phyloP scores from a whole-genome alignment of 108 stramenopile genomes.

The Pseudonitzschia multistriata region DNA sequence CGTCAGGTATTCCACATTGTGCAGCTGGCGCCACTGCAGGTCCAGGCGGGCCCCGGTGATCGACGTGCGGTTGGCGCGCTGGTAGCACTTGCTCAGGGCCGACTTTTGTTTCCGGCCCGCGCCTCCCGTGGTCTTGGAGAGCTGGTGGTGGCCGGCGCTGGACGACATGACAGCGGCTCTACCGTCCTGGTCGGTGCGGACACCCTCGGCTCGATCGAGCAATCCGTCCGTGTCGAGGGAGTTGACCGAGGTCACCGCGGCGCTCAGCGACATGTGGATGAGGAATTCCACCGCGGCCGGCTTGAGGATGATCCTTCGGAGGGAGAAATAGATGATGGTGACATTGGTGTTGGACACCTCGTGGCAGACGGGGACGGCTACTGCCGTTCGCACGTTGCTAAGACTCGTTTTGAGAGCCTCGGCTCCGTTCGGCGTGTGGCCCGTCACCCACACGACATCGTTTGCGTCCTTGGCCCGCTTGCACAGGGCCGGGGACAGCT shows the following conservation, averaged over 20 bases:
- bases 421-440: conserved; percentile 66
- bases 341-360: conserved; percentile 74
- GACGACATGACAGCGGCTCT: not conserved
- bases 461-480: conserved; percentile 87
- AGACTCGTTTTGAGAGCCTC: conserved; percentile 76
- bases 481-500: conserved; percentile 82
- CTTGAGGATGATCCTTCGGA: conserved; percentile 78
- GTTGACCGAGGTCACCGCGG: conserved; percentile 76
- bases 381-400: conserved; percentile 84
- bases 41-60: conserved; percentile 78
- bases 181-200: not conserved
- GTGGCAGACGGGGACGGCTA: conserved; percentile 88
- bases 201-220: conserved; percentile 21
- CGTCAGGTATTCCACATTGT: conserved; percentile 89
- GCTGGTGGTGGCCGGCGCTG: not conserved
- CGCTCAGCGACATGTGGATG: conserved; percentile 79
- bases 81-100: conserved; percentile 15
- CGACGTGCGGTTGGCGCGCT: conserved; percentile 42
- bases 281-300: conserved; percentile 83
- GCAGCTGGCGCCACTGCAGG: conserved; percentile 74
- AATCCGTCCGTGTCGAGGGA: conserved; percentile 64
- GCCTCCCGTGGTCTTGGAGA: not conserved
- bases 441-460: conserved; percentile 87
- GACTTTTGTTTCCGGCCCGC: not conserved
- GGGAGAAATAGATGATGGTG: conserved; percentile 86